A percentile compares a stretch with the other conserved stretches of the same genome.
Conservation (phyloP, 2,329 filamentous ascomycete species). For the Coleophoma crateriformis region DNA sequence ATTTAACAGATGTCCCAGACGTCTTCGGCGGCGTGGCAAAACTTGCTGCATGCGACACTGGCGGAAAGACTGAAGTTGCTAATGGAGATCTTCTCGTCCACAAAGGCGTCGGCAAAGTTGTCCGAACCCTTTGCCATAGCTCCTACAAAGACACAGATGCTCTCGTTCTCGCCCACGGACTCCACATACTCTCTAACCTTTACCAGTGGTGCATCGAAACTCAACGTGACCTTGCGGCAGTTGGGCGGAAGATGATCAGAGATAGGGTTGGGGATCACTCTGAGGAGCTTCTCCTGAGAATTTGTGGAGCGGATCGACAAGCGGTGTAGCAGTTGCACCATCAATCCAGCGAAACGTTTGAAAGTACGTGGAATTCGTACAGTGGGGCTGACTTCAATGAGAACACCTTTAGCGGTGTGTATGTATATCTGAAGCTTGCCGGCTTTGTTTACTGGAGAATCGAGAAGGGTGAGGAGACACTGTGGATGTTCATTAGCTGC, state of each 20-base stretch:
- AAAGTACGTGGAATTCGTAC: slow-evolving; percentile 97
- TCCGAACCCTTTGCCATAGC: slow-evolving; percentile 98
- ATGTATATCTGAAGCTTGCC: slow-evolving; percentile 98
- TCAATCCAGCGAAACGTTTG: slow-evolving; percentile 96
- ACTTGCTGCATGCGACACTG: slow-evolving; percentile 98
- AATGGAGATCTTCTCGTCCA: slow-evolving; percentile 96
- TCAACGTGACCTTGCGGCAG: slow-evolving; percentile 95
- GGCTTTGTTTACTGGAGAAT: slow-evolving; percentile 98
- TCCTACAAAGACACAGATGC: slow-evolving; percentile 95
- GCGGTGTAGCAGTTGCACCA: slow-evolving; percentile 95
- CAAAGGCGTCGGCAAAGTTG: slow-evolving; percentile 89
- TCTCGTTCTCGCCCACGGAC: slow-evolving; percentile 73
- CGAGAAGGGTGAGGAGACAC: slow-evolving; percentile 94
- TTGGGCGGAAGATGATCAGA: slow-evolving; percentile 95
- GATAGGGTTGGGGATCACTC: slow-evolving; percentile 97
- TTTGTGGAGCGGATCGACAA: slow-evolving; percentile 94
- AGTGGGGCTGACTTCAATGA: slow-evolving; percentile 97
- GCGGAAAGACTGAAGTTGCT: slow-evolving; percentile 97
- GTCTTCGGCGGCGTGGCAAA: slow-evolving; percentile 97
- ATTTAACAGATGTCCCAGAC: slow-evolving; percentile 85
- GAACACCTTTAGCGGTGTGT: slow-evolving; percentile 91
- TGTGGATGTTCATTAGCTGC: slow-evolving; percentile 34
- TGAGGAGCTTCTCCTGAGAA: slow-evolving; percentile 94
- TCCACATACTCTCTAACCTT: slow-evolving; percentile 86
- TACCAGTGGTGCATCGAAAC: slow-evolving; percentile 85